phyloP scores from a whole-genome alignment of 768 basidiomycete genomes.

The Gymnopilus dilepis region DNA sequence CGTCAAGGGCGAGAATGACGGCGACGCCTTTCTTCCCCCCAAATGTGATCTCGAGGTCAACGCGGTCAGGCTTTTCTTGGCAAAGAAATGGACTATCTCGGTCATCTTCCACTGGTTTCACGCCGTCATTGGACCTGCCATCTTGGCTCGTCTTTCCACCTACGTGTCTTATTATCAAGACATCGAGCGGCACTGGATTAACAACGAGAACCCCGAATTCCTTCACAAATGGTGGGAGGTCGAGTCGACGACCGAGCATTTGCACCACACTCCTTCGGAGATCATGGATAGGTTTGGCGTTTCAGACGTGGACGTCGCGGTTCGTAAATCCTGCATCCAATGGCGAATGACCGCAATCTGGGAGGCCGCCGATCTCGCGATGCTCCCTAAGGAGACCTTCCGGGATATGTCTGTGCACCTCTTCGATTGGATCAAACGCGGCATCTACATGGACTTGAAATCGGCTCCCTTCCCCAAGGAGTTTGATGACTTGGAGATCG shows the following conservation, averaged over 20 bases:
- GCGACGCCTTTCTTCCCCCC: too few relatives aligned
- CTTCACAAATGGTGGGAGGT: neutral
- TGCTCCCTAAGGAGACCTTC: too few relatives aligned
- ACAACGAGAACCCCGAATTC: neutral
- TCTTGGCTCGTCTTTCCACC: neutral
- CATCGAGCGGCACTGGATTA: neutral
- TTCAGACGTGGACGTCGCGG: neutral
- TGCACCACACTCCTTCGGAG: neutral
- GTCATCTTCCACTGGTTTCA: neutral
- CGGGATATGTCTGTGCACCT: too few relatives aligned
- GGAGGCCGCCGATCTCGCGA: neutral
- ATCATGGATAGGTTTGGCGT: neutral
- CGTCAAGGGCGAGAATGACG: too few relatives aligned
- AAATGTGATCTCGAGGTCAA: too few relatives aligned
- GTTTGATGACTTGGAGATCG: too few relatives aligned
- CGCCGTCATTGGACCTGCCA: neutral
- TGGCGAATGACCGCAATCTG: neutral
- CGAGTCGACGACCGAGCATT: neutral
- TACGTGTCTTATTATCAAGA: neutral
- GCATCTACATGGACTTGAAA: too few relatives aligned
- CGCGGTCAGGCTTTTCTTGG: neutral
- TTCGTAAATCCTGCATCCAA: neutral
- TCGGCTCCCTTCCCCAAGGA: too few relatives aligned
- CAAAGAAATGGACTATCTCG: neutral
- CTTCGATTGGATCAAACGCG: too few relatives aligned